A percentile compares a stretch with the other conserved stretches of the same genome.
These are phyloP conservation scores for Komagataella pseudopastoris DNA, from an alignment of 805 yeast genomes.

Conservation along the genomic window DNA sequence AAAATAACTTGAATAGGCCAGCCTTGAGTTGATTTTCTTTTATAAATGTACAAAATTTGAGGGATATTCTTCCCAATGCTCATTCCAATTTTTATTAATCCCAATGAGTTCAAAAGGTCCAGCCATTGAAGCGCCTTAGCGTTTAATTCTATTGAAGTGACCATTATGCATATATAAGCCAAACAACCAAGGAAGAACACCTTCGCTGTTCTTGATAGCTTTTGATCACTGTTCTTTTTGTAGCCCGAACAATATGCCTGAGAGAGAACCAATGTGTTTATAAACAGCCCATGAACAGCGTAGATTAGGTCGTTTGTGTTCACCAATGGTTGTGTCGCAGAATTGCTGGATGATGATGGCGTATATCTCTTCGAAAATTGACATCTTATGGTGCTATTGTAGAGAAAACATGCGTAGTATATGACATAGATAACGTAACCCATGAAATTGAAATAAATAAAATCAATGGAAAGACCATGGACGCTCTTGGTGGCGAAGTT, in stretches of 20 bases:
- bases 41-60: slow-evolving; percentile 17
- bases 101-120: slow-evolving; percentile 17
- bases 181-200: slow-evolving; percentile 1
- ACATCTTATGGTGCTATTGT: slow-evolving; percentile 11
- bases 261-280: slow-evolving; percentile 14
- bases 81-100: slow-evolving; percentile 18
- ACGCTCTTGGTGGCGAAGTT: slow-evolving; percentile 17
- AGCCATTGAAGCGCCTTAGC: slow-evolving; percentile 14
- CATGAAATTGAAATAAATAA: slow-evolving; percentile 17
- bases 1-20: slow-evolving; percentile 23
- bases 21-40: slow-evolving; percentile 21
- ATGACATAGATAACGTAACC: slow-evolving; percentile 18
- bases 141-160: slow-evolving; percentile 6
- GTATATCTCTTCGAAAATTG: slow-evolving; percentile 15
- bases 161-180: slow-evolving; percentile 5
- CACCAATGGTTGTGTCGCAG: slow-evolving; percentile 12
- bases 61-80: slow-evolving; percentile 22
- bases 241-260: slow-evolving; percentile 21
- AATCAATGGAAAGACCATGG: slow-evolving; percentile 21
- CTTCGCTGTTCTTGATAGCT: slow-evolving; percentile 10
- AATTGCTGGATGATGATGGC: slow-evolving; percentile 3
- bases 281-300: slow-evolving; percentile 14
- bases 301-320: slow-evolving; percentile 18
- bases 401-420: slow-evolving; percentile 13
- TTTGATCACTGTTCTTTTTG: slow-evolving; percentile 18